A percentile compares a stretch with the other conserved stretches of the same genome.
These are phyloP conservation scores for Fusarium sp. DNA, from an alignment of 2,329 filamentous ascomycete species.

Conservation along the genomic window DNA sequence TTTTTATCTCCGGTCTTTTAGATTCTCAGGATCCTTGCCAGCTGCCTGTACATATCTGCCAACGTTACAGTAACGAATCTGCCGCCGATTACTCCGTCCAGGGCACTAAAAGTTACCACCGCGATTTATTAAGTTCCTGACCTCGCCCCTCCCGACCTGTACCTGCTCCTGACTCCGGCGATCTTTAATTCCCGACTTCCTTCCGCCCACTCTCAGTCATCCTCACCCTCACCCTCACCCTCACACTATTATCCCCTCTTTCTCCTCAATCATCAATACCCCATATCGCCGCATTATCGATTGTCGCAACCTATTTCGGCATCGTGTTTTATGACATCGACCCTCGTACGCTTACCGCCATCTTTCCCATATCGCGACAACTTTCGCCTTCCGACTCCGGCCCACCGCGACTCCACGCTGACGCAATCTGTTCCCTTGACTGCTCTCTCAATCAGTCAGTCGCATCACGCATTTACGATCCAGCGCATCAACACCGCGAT, in stretches of 20 bases:
- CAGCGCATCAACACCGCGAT: conserved; percentile 11
- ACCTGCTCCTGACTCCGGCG: conserved; percentile 33
- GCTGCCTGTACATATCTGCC: not conserved
- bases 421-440: conserved; percentile 42
- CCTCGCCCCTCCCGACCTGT: conserved; percentile 29
- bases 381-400: conserved; percentile 26
- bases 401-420: conserved; percentile 44
- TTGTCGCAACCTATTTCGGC: conserved; percentile 14
- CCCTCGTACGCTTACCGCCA: conserved; percentile 3
- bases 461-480: conserved; percentile 18
- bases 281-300: conserved; percentile 12
- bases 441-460: conserved; percentile 23
- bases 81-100: not conserved
- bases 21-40: conserved; percentile 28
- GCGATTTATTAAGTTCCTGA: conserved; percentile 11
- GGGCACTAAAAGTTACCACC: not conserved
- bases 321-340: not conserved
- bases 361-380: conserved; percentile 32
- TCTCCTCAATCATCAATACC: conserved; percentile 17
- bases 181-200: conserved; percentile 33
- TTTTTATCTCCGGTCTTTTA: conserved; percentile 20
- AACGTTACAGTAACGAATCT: not conserved
- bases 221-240: not conserved
- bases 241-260: conserved; percentile 2
- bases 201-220: conserved; percentile 5